Conservation (phyloP, 2,329 filamentous ascomycete species). For the Verticillium nonalfalfae region DNA sequence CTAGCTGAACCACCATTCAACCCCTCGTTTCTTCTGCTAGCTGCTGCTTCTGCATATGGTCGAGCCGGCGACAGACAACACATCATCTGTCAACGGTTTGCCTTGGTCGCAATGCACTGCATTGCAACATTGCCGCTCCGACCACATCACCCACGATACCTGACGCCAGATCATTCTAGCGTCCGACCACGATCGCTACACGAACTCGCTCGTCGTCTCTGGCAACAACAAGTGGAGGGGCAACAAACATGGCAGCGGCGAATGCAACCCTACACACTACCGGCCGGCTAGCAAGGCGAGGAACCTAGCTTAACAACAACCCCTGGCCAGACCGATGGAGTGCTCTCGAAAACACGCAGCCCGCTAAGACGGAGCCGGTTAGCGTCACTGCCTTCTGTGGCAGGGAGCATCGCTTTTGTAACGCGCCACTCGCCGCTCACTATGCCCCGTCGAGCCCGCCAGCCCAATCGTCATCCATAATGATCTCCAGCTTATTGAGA, state of each 20-base stretch:
- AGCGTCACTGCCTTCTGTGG: neutral
- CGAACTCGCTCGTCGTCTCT: neutral
- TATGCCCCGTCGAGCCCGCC: neutral
- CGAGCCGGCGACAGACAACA: neutral
- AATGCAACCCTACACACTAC: neutral
- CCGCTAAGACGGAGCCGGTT: neutral
- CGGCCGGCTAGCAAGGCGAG: neutral
- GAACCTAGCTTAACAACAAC: neutral
- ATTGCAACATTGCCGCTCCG: neutral
- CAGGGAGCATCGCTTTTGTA: neutral
- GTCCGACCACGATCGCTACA: neutral
- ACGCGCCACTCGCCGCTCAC: neutral
- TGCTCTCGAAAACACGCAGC: neutral
- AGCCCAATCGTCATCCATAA: neutral
- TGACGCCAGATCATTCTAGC: neutral
- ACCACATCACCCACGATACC: neutral
- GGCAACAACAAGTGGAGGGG: neutral
- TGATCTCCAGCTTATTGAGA: neutral
- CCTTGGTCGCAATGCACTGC: neutral
- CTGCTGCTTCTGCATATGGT: neutral
- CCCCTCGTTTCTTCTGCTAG: neutral
- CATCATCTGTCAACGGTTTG: neutral
- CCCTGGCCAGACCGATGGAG: neutral
- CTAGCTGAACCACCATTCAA: neutral
- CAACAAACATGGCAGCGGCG: neutral